phyloP scores from a whole-genome alignment of 768 basidiomycete genomes.

The Xerocomus potaroensis region DNA sequence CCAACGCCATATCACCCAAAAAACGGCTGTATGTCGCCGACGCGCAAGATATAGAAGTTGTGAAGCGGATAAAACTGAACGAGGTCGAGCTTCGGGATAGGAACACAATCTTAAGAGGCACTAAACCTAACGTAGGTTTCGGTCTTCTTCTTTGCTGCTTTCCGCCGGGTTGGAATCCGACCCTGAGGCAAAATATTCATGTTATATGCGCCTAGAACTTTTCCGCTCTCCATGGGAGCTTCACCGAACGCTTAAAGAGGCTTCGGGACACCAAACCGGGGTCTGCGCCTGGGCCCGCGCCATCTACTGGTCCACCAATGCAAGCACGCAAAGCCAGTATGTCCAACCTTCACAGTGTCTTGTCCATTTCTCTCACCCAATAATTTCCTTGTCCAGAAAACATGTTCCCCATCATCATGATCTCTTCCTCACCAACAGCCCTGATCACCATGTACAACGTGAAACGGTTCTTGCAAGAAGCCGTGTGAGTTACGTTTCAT shows the following conservation, averaged over 20 bases:
- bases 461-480: constrained; percentile 87
- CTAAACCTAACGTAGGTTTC: constrained; percentile 71
- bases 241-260: constrained; percentile 75
- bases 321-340: constrained; percentile 67
- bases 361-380: too few species aligned
- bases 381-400: constrained; percentile 43
- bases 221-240: constrained; percentile 56
- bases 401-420: constrained; percentile 92
- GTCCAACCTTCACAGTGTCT: constrained; percentile 20
- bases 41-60: constrained; percentile 71
- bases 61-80: constrained; percentile 73
- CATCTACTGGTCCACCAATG: constrained; percentile 36
- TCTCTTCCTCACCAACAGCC: constrained; percentile 89
- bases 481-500: constrained; percentile 47
- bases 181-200: background rate
- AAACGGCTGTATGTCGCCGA: constrained; percentile 83
- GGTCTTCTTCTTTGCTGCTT: background rate
- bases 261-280: constrained; percentile 62
- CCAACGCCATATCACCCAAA: constrained; percentile 39
- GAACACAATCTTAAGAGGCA: constrained; percentile 78
- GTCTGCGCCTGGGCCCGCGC: constrained; percentile 36
- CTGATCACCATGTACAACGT: constrained; percentile 99
- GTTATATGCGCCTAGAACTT: constrained; percentile 64
- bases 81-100: constrained; percentile 82
- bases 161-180: background rate